phyloP scores from a whole-genome alignment of 73 alveolate genomes.

The Paramecium octaurelia region DNA sequence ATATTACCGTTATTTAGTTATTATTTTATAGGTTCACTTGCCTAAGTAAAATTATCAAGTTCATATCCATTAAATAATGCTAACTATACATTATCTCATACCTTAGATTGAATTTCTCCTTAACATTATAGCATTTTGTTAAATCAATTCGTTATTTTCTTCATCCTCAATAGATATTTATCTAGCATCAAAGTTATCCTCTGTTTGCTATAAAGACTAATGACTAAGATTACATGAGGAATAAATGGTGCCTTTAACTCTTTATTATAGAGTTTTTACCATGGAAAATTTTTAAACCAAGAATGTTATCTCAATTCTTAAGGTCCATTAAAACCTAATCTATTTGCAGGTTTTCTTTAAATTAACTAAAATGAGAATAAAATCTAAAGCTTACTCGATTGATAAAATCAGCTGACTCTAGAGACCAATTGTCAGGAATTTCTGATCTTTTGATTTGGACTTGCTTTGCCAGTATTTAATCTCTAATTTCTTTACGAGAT shows the following conservation, averaged over 20 bases:
- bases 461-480: slow-evolving; percentile 82
- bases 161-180: slow-evolving; percentile 62
- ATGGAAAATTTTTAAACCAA: slow-evolving; percentile 92
- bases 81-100: not conserved
- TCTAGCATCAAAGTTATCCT: slow-evolving; percentile 66
- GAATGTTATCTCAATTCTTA: slow-evolving; percentile 93
- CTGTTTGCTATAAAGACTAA: not conserved
- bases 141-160: slow-evolving; percentile 39
- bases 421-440: slow-evolving; percentile 89
- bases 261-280: slow-evolving; percentile 83
- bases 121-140: not conserved
- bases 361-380: slow-evolving; percentile 39
- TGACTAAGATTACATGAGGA: slow-evolving; percentile 61
- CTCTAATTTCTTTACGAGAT: slow-evolving; percentile 92
- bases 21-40: not conserved
- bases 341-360: slow-evolving; percentile 74
- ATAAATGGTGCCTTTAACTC: slow-evolving; percentile 84
- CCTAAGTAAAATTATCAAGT: not conserved
- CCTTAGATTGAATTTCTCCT: slow-evolving; percentile 67
- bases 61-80: slow-evolving; percentile 7
- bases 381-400: slow-evolving; percentile 67
- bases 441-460: slow-evolving; percentile 78
- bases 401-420: slow-evolving; percentile 92
- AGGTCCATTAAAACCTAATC: slow-evolving; percentile 96
- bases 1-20: not conserved